Conservation (phyloP, 306 rosid genomes). For the Pyrus communis region DNA sequence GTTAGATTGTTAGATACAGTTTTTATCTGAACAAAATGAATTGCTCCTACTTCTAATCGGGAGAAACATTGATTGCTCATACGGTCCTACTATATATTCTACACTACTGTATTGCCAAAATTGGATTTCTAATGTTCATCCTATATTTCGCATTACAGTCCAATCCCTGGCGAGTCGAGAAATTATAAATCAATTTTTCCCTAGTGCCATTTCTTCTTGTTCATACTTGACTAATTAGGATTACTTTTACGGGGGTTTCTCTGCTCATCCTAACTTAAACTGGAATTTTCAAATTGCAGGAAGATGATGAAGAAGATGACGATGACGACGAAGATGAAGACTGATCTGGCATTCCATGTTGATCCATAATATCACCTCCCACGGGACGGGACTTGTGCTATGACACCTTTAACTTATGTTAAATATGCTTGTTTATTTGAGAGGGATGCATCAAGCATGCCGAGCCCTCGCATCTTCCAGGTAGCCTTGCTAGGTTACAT, state of each 20-base stretch:
- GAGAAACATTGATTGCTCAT: too few species aligned
- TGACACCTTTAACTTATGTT: background rate
- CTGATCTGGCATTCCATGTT: slow-evolving; percentile 1
- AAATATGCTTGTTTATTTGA: slow-evolving; percentile 5
- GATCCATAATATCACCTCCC: background rate
- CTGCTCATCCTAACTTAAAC: background rate
- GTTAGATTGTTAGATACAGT: background rate
- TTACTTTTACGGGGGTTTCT: background rate
- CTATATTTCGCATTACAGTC: background rate
- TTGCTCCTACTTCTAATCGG: background rate
- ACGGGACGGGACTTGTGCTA: background rate
- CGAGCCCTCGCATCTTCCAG: background rate
- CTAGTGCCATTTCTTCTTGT: background rate
- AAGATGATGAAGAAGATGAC: slow-evolving; percentile 13
- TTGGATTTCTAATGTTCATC: background rate
- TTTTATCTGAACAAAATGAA: background rate
- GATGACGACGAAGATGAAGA: slow-evolving; percentile 24
- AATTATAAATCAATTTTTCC: background rate
- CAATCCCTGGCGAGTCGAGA: background rate
- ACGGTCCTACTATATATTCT: too few species aligned
- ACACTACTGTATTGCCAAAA: too few species aligned
- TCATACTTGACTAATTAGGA: background rate
- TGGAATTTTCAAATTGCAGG: slow-evolving; percentile 1
- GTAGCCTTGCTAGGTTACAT: slow-evolving; percentile 2
- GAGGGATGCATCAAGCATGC: background rate